These are phyloP conservation scores for Leishmania tropica DNA, from an alignment of 208 protist species.

Conservation along the genomic window DNA sequence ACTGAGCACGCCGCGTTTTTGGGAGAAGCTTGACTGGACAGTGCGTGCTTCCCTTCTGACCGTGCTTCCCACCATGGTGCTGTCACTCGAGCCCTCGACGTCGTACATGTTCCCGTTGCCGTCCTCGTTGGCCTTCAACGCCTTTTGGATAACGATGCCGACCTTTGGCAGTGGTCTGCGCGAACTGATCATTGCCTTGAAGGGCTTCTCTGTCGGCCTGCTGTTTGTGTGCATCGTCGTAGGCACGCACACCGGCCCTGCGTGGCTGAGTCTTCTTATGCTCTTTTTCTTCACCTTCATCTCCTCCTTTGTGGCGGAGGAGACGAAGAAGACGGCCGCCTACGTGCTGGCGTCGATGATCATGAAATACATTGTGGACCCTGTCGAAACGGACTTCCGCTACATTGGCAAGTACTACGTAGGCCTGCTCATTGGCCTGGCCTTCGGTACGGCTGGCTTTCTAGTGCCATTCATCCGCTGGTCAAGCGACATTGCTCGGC, in stretches of 20 bases:
- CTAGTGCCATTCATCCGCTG: slow-evolving; percentile 88
- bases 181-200: slow-evolving; percentile 78
- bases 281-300: slow-evolving; percentile 82
- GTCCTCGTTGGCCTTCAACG: slow-evolving; percentile 78
- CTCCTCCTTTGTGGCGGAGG: slow-evolving; percentile 81
- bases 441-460: slow-evolving; percentile 79
- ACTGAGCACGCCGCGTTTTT: slow-evolving; percentile 83
- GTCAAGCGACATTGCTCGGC: slow-evolving; percentile 78
- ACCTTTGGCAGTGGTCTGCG: slow-evolving; percentile 86
- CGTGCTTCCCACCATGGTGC: slow-evolving; percentile 87
- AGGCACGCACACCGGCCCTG: slow-evolving; percentile 44
- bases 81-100: slow-evolving; percentile 80
- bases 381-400: slow-evolving; percentile 45
- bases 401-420: slow-evolving; percentile 81
- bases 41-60: slow-evolving; percentile 83
- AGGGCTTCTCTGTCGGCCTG: slow-evolving; percentile 80
- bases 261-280: slow-evolving; percentile 73
- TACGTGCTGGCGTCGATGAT: slow-evolving; percentile 82
- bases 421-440: slow-evolving; percentile 71
- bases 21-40: slow-evolving; percentile 91
- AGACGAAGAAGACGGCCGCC: slow-evolving; percentile 89
- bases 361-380: slow-evolving; percentile 78
- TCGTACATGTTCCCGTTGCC: slow-evolving; percentile 69
- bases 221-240: slow-evolving; percentile 74
- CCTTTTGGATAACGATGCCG: slow-evolving; percentile 91